A percentile compares a stretch with the other conserved stretches of the same genome.
These are phyloP conservation scores for Fusarium duplospermum DNA, from an alignment of 2,329 filamentous ascomycete species.

Conservation along the genomic window DNA sequence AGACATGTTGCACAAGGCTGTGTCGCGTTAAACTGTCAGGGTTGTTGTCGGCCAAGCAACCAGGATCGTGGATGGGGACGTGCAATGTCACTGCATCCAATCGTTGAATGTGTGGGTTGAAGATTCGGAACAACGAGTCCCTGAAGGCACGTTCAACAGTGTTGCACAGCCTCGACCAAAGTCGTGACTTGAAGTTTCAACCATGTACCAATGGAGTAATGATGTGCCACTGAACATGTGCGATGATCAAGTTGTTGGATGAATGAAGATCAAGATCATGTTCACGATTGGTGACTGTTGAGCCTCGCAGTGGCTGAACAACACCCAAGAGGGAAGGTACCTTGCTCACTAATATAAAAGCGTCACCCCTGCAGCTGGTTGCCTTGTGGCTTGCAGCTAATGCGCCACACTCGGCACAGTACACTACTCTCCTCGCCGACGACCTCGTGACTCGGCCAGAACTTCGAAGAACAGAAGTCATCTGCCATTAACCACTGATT, in stretches of 20 bases:
- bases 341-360: conserved; percentile 7
- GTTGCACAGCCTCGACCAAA: not conserved
- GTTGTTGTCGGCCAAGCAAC: conserved; percentile 39
- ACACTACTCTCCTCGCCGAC: conserved; percentile 21
- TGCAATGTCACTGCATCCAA: conserved; percentile 1
- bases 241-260: not conserved
- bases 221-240: not conserved
- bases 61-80: conserved; percentile 19
- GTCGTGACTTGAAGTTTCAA: not conserved
- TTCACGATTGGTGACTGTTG: not conserved
- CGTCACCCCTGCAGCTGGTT: conserved; percentile 24
- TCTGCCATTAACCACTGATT: conserved; percentile 35
- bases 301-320: not conserved
- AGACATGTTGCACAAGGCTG: conserved; percentile 30
- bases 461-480: conserved; percentile 42
- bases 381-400: conserved; percentile 40
- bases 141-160: not conserved
- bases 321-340: not conserved
- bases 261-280: not conserved
- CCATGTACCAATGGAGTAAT: not conserved
- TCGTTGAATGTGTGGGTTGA: not conserved
- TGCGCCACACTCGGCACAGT: conserved; percentile 38
- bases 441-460: conserved; percentile 42
- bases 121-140: not conserved
- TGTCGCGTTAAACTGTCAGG: conserved; percentile 21